Percentiles rank a stretch among this genome's conserved stretches.
phyloP scores from a whole-genome alignment of 345 rosid genomes.

The Brassica cretica region DNA sequence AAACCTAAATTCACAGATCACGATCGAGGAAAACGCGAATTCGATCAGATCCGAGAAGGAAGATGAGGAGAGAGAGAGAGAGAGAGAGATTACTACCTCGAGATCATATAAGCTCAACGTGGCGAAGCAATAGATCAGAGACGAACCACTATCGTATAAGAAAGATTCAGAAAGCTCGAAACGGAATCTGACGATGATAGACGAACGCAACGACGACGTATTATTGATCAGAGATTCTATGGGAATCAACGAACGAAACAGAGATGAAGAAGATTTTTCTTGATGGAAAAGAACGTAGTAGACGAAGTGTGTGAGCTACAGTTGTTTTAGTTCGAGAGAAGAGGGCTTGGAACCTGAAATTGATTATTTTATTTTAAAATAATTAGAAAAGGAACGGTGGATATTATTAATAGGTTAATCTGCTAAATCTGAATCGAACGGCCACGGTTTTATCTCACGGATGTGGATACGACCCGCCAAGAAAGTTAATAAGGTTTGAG shows the following conservation, averaged over 20 bases:
- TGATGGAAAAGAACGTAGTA: slow-evolving; percentile 6
- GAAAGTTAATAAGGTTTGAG: background rate
- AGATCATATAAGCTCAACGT: slow-evolving; percentile 22
- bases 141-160: too few species aligned
- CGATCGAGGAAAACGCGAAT: background rate
- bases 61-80: background rate
- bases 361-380: background rate
- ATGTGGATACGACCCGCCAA: slow-evolving; percentile 19
- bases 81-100: slow-evolving; percentile 26
- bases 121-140: too few species aligned
- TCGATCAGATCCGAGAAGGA: slow-evolving; percentile 37
- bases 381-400: background rate
- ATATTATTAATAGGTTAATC: slow-evolving; percentile 19
- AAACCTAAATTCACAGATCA: slow-evolving; percentile 29
- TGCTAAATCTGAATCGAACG: slow-evolving; percentile 30
- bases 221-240: slow-evolving; percentile 15
- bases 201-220: background rate
- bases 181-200: background rate
- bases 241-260: slow-evolving; percentile 32
- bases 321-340: slow-evolving; percentile 21
- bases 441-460: background rate
- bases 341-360: slow-evolving; percentile 29
- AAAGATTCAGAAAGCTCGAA: background rate
- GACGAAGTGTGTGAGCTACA: slow-evolving; percentile 24
- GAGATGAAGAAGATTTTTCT: background rate